Evolutionary conservation across 768 basidiomycete genomes (phyloP), one percentile per base, ranked within the genome.

Genomic region (Dentipellis sp.): DNA sequence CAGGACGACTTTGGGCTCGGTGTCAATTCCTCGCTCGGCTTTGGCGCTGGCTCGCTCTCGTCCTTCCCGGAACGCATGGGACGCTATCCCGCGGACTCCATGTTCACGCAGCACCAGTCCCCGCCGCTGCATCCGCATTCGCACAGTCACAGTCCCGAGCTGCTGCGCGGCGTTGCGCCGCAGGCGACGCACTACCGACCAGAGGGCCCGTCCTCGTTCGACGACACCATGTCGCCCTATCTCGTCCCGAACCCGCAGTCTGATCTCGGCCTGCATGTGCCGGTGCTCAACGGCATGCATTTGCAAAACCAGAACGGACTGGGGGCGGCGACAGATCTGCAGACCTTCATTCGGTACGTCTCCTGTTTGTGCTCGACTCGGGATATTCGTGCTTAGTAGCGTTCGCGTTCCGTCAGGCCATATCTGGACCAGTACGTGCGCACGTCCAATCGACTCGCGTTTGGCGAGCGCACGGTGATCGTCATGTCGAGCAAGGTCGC

Each of bases 401-500:
- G 29, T 21, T 39, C 48, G n/a, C 21, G 56, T 69, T n/a, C n/a
- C 29, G 64, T 48, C 59, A 89, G 87, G 22, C 90, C 90, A 10
- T 90, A 83, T 70, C 74, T 93, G 60, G 88, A 91, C 58, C 86
- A 89, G 63, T 97, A 93, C 67, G 81, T 94, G 52, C 80, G 84
- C 36, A 82, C 93, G 19, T 77, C 82, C 39, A 95, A 95, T 67
- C 81, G 94, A 34, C 79, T 97, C 48, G 88, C 88, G 1, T 88
- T 88, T 63, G 95, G 95, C 52, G 95, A 97, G 69, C 83, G 93
- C 50, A 92, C 93, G 4, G 82, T 98, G 58, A 88, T 97, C 58
- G 88, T 98, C 64, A 94, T 97, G 90, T 94, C 92, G n/a, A 92
- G 89, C 67, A 93, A 89, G 66, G 94, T 97, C 34, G 95, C 92